A percentile compares a stretch with the other conserved stretches of the same genome.
Conservation (phyloP, 2,329 filamentous ascomycete genomes). For the Rachicladosporium sp. region DNA sequence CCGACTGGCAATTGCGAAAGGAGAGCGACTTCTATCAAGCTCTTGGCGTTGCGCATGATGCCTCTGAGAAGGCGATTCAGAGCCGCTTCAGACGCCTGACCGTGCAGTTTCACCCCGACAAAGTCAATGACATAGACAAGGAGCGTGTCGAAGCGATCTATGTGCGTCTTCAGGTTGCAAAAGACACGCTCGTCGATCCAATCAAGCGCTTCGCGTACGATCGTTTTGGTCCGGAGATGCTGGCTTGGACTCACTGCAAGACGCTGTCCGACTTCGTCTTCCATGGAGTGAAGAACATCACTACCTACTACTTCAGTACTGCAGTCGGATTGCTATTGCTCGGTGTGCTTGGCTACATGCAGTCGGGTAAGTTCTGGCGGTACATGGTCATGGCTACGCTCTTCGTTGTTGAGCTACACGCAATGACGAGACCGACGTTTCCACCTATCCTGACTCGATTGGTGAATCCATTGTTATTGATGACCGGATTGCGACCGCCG, state of each 20-base stretch:
- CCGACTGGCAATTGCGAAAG: conserved; percentile 64
- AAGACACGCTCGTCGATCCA: conserved; percentile 69
- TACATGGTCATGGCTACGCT: conserved; percentile 41
- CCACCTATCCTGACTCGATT: conserved; percentile 32
- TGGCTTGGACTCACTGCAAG: conserved; percentile 52
- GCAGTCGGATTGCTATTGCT: conserved; percentile 49
- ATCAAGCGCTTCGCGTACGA: conserved; percentile 78
- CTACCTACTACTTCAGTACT: conserved; percentile 50
- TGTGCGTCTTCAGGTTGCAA: conserved; percentile 68
- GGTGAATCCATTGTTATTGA: conserved; percentile 36
- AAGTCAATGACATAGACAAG: conserved; percentile 39
- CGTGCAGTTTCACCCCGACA: conserved; percentile 69
- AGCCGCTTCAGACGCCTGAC: conserved; percentile 69
- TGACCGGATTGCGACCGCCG: conserved; percentile 38
- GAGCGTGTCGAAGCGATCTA: conserved; percentile 47
- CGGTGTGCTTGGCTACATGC: conserved; percentile 53
- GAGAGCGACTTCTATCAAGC: conserved; percentile 67
- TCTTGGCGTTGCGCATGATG: conserved; percentile 56
- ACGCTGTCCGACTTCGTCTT: conserved; percentile 63
- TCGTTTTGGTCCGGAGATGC: conserved; percentile 64
- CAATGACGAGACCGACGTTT: conserved; percentile 41
- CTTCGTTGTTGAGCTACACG: conserved; percentile 44
- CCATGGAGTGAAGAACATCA: conserved; percentile 48
- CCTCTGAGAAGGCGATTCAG: conserved; percentile 67
- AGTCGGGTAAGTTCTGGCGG: conserved; percentile 49